Evolutionary conservation across 805 yeast genomes (phyloP).

Genomic region (Hanseniaspora hatyaiensis): DNA sequence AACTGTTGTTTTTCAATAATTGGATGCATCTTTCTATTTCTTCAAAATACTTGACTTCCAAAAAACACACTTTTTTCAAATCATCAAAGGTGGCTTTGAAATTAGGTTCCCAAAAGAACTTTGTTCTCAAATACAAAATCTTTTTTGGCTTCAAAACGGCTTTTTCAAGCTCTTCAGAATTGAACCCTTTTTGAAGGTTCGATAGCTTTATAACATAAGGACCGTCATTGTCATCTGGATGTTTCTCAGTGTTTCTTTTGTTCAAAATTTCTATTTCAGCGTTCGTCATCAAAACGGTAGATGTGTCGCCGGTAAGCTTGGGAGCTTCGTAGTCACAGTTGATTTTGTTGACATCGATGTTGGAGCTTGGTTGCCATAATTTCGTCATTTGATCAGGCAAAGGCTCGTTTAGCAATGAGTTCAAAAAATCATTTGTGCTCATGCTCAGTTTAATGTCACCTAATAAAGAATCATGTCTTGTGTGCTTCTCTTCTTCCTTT

Average conservation of each 20-base stretch:
- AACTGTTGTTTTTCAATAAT: constrained; percentile 21
- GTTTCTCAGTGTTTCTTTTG: constrained; percentile 2
- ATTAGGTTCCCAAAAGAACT: constrained; percentile 49
- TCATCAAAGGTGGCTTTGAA: constrained; percentile 50
- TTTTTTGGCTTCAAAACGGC: constrained; percentile 56
- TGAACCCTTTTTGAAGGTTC: constrained; percentile 46
- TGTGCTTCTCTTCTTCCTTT: too few relatives aligned
- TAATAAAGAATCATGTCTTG: too few relatives aligned
- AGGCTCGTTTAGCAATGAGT: constrained; percentile 3
- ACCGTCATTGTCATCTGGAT: constrained; percentile 29
- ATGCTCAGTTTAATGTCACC: background rate
- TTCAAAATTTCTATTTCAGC: constrained; percentile 14
- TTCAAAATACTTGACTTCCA: constrained; percentile 39
- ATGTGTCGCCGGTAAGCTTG: constrained; percentile 4
- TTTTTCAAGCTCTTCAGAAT: constrained; percentile 38
- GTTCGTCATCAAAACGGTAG: constrained; percentile 14
- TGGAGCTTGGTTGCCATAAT: background rate
- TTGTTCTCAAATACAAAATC: constrained; percentile 46
- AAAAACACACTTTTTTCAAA: constrained; percentile 32
- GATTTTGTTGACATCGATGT: constrained; percentile 8
- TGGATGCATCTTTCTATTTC: constrained; percentile 29
- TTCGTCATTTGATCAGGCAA: background rate
- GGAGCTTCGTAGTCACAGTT: constrained; percentile 12
- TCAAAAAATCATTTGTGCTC: constrained; percentile 1
- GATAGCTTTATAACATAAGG: constrained; percentile 57